Base-by-base conservation (phyloP, 2,329 filamentous ascomycete genomes). In the Aspergillus sp. region DNA sequence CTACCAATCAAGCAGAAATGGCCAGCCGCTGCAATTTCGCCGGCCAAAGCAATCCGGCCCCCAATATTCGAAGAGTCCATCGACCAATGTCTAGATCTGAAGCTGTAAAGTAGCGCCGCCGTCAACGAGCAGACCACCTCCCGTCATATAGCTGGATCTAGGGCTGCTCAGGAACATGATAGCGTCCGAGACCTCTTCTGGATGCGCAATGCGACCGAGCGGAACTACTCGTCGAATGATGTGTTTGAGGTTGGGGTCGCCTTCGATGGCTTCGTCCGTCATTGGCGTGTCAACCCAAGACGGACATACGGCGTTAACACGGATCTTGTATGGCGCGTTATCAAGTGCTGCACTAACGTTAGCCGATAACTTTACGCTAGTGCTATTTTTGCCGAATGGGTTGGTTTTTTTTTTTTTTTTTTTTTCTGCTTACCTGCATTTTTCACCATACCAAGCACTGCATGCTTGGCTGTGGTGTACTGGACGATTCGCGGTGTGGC, bases 391-490 rank as follows among this genome's bases (percentile, higher is more conserved):
- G 14, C 6, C 31, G 31, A 36, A 12, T 12, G 14, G 31, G 31
- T 14, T 11, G 11, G 31, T 16, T 46, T n/a, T 29, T 29, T 29
- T 29, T 46, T 46, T 3, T 2, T 4, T 36, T 36, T 14, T 1
- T 20, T 20, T 20, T 20, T 49, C 11, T 36, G 14, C 58, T 65
- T 66, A 52, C 74, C 71, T 12, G 74, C 74, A 42, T 69, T 66
- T 55, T 78, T 79, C 2, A 77, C 79, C 49, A 82, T 68, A 0
- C 78, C 79, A 5, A 81, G 68, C 6, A 81, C 68, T 1, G 73
- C 80, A 62, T 77, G 80, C 61, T 82, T 82, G 7, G 74, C 73
- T 7, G 73, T 68, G 9, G 71, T 76, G 62, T 81, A 80, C 0
- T 68, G 73, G 11, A 68, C 66, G 1, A 64, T 77, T 18, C 70